phyloP scores from a whole-genome alignment of 164 flowering plant species.

The Tetrastigma voinierianum region DNA sequence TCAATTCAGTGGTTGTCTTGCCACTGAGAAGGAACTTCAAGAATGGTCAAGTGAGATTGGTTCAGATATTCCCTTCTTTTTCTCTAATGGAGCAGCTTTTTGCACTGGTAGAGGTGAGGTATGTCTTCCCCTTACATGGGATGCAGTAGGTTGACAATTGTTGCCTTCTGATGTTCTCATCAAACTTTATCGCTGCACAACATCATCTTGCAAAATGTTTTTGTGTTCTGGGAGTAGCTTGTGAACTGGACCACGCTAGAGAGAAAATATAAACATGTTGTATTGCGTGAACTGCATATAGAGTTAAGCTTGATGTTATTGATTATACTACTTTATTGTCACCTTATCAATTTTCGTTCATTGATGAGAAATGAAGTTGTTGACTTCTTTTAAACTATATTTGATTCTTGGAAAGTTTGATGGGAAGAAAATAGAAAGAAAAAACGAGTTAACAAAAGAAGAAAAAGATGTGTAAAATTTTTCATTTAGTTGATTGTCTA shows the following conservation, averaged over 20 bases:
- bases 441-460: no score
- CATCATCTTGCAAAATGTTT: neutral
- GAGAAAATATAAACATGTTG: neutral
- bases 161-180: neutral
- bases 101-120: conserved; percentile 99
- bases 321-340: no score
- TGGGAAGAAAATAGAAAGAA: no score
- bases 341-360: no score
- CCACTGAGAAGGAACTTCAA: conserved; percentile 86
- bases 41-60: conserved; percentile 98
- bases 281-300: no score
- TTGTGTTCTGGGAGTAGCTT: neutral
- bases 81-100: conserved; percentile 95
- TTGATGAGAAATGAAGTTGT: no score
- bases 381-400: no score
- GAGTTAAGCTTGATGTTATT: no score
- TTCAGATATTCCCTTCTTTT: conserved; percentile 96
- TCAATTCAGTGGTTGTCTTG: conserved; percentile 75
- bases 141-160: neutral
- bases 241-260: neutral
- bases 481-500: no score
- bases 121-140: conserved; percentile 18
- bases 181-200: neutral
- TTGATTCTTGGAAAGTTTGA: no score
- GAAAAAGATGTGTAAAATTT: no score